These are phyloP conservation scores for Neckera pumila DNA, from an alignment of 225 moss, liverwort and hornwort species.

Conservation along the genomic window DNA sequence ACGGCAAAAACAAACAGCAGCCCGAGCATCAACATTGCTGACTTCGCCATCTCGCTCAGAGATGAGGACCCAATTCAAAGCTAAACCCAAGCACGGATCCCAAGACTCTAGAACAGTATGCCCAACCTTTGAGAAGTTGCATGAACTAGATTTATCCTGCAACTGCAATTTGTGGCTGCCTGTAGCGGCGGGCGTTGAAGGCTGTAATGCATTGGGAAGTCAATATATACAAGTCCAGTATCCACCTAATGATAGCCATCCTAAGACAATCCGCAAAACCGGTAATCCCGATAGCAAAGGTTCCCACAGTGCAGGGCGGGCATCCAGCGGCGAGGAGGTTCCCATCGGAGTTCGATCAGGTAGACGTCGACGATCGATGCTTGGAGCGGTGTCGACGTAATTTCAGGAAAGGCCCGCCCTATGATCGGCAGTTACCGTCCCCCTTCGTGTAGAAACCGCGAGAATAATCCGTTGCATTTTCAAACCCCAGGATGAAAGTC, in stretches of 20 bases:
- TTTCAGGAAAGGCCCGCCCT: background rate
- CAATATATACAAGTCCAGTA: background rate
- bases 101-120: background rate
- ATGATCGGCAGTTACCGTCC: background rate
- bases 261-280: background rate
- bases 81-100: background rate
- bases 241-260: background rate
- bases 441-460: background rate
- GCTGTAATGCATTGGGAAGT: too few relatives aligned
- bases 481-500: background rate
- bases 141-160: too few relatives aligned
- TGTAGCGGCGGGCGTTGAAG: background rate
- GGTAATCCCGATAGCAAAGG: background rate
- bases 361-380: background rate
- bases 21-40: background rate
- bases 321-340: too few relatives aligned
- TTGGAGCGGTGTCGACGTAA: conserved; percentile 7
- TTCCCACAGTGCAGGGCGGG: too few relatives aligned
- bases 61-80: background rate
- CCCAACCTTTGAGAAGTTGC: background rate
- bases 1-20: background rate
- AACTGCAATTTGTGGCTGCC: too few relatives aligned
- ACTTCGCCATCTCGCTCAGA: background rate
- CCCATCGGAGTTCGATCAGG: background rate
- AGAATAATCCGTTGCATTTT: background rate